Evolutionary conservation across 495 filamentous ascomycete genomes (phyloP).

Genomic region (Choiromyces venosus): DNA sequence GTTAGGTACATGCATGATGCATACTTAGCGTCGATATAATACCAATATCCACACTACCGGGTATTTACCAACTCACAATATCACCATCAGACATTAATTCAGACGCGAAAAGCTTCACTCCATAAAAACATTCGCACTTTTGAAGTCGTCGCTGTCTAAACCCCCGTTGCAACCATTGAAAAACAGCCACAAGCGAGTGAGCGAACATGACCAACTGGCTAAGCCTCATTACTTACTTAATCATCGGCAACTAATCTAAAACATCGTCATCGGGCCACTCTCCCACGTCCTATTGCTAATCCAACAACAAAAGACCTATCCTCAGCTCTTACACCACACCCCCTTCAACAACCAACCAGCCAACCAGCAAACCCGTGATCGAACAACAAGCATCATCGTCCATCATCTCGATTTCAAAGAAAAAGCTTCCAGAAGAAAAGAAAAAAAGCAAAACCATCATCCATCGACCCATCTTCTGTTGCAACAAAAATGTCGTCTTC

Average conservation of each 20-base stretch:
- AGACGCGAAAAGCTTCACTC: no score
- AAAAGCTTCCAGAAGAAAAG: not conserved
- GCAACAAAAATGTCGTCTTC: conserved; percentile 65
- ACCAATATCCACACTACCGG: no score
- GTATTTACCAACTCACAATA: no score
- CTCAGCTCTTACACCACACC: not conserved
- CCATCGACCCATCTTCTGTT: not conserved
- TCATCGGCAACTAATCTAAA: not conserved
- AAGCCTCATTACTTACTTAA: not conserved
- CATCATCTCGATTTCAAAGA: not conserved
- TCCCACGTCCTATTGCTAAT: not conserved
- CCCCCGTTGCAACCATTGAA: not conserved
- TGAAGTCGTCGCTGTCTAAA: no score
- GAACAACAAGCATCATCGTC: not conserved
- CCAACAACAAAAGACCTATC: not conserved
- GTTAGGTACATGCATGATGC: no score
- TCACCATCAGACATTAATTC: no score
- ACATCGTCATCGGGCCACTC: not conserved
- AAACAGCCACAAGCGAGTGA: not conserved
- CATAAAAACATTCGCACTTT: no score
- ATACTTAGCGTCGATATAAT: no score
- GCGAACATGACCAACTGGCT: not conserved
- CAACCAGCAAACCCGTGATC: not conserved
- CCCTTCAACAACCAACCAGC: not conserved
- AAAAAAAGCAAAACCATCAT: not conserved